A percentile compares a stretch with the other conserved stretches of the same genome.
phyloP scores from a whole-genome alignment of 108 stramenopile genomes.

The Pseudonitzschia pungens region DNA sequence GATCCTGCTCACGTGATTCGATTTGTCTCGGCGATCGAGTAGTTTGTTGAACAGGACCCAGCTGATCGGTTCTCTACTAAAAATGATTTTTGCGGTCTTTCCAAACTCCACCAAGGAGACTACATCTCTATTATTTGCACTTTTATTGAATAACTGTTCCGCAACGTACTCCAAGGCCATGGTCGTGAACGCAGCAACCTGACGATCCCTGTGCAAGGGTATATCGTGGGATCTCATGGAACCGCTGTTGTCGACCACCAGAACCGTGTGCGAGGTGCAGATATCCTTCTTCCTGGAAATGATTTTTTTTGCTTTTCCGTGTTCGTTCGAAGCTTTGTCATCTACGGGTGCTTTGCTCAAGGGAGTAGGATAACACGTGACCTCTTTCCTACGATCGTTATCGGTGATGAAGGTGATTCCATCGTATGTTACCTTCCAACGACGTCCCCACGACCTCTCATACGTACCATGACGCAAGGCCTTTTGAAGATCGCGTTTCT shows the following conservation, averaged over 20 bases:
- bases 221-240: constrained; percentile 54
- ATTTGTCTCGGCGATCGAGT: constrained; percentile 33
- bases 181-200: constrained; percentile 49
- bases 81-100: constrained; percentile 28
- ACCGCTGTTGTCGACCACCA: constrained; percentile 64
- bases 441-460: constrained; percentile 26
- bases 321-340: constrained; percentile 22
- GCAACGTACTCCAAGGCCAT: constrained; percentile 62
- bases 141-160: constrained; percentile 52
- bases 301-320: constrained; percentile 30
- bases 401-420: constrained; percentile 57
- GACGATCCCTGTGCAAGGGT: constrained; percentile 44
- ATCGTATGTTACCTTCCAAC: constrained; percentile 54
- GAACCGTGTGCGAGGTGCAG: constrained; percentile 51
- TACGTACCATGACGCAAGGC: constrained; percentile 52
- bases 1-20: constrained; percentile 7
- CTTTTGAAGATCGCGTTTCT: constrained; percentile 49
- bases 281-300: constrained; percentile 52
- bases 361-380: constrained; percentile 49
- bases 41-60: constrained; percentile 68
- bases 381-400: constrained; percentile 30
- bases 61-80: constrained; percentile 49
- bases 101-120: constrained; percentile 61
- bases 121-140: constrained; percentile 47
- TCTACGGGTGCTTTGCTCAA: constrained; percentile 41